These are phyloP conservation scores for Colletotrichum agaves DNA, from an alignment of 2,329 filamentous ascomycete species.

Conservation along the genomic window DNA sequence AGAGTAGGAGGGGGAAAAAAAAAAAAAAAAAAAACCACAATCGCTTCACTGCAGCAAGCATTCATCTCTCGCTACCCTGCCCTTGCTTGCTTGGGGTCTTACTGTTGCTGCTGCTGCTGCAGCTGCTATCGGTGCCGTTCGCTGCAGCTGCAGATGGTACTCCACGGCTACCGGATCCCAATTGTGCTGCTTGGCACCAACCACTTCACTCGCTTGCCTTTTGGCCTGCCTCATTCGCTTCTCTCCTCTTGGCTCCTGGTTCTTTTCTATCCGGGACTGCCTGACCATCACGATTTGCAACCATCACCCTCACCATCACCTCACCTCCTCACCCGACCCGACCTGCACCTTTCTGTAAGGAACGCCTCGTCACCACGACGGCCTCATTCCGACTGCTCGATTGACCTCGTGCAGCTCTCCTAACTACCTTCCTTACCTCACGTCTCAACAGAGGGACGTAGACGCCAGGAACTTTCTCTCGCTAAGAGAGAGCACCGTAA, in stretches of 20 bases:
- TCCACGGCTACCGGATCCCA: conserved; percentile 9
- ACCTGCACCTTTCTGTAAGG: neutral
- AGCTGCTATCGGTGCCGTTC: conserved; percentile 12
- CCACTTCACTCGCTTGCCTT: conserved; percentile 21
- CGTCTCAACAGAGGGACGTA: too few species aligned
- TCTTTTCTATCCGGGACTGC: conserved; percentile 29
- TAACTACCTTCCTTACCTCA: too few species aligned
- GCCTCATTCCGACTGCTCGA: neutral
- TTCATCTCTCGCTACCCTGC: conserved; percentile 24
- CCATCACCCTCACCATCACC: neutral
- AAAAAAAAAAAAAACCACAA: too few species aligned
- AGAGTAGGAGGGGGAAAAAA: conserved; percentile 5
- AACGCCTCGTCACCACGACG: conserved; percentile 8
- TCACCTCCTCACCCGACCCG: conserved; percentile 5
- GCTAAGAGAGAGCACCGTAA: conserved; percentile 12
- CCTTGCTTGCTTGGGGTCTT: conserved; percentile 28
- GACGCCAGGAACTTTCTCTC: neutral
- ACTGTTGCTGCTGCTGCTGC: conserved; percentile 6
- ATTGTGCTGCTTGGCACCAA: conserved; percentile 22
- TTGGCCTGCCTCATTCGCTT: conserved; percentile 25
- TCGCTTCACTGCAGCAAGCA: conserved; percentile 26
- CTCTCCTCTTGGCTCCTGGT: conserved; percentile 25
- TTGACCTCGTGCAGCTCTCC: neutral
- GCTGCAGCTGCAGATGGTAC: conserved; percentile 30
- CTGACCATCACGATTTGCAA: conserved; percentile 21